Conservation (phyloP, 2,329 filamentous ascomycete genomes). For the Biscogniauxia mediterranea region DNA sequence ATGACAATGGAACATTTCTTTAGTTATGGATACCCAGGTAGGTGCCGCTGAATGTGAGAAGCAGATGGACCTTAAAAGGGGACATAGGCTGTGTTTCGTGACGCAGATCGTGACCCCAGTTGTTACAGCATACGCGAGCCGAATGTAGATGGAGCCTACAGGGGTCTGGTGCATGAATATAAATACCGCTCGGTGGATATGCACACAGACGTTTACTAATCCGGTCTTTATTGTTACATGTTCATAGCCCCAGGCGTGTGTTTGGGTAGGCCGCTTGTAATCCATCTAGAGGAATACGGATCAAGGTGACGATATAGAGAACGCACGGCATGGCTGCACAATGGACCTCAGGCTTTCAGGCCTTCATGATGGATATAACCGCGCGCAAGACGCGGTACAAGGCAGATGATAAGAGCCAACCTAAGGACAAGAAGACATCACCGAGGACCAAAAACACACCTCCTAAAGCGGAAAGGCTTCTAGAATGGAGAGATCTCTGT, state of each 20-base stretch:
- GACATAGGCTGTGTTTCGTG: not conserved
- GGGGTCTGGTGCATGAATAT: not conserved
- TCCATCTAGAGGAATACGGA: too few species aligned
- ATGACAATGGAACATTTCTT: too few species aligned
- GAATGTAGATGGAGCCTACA: not conserved
- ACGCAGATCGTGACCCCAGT: not conserved
- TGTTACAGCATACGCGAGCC: not conserved
- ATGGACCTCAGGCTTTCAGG: constrained; percentile 9
- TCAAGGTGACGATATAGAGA: too few species aligned
- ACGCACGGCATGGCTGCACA: constrained; percentile 4
- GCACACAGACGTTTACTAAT: not conserved
- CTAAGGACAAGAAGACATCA: not conserved
- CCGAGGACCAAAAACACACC: not conserved
- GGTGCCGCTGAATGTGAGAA: not conserved
- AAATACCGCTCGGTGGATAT: not conserved
- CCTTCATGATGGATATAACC: not conserved
- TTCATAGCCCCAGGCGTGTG: not conserved
- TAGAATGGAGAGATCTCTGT: constrained; percentile 18
- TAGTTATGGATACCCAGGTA: not conserved
- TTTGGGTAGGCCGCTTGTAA: too few species aligned
- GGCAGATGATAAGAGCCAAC: not conserved
- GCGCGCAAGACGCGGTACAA: not conserved
- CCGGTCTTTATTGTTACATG: not conserved
- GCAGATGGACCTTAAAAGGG: not conserved
- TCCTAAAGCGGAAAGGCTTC: constrained; percentile 1